Conservation (phyloP, 2,329 filamentous ascomycete genomes). For the Aspergillus unguis region DNA sequence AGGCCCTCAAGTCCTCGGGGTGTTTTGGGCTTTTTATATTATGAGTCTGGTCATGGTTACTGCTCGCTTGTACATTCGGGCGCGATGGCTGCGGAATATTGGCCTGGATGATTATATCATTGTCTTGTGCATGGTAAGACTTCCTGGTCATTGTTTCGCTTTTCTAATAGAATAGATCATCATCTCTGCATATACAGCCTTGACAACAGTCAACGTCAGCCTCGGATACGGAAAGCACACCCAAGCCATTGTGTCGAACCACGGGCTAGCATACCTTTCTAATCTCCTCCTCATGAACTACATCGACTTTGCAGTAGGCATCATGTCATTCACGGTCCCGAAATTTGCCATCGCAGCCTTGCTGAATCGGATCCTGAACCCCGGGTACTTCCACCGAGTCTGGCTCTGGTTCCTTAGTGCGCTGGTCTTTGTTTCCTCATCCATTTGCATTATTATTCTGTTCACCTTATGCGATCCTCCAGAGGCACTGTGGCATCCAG, state of each 20-base stretch:
- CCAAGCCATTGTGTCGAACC: slow-evolving; percentile 24
- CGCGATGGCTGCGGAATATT: slow-evolving; percentile 29
- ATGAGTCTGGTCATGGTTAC: slow-evolving; percentile 31
- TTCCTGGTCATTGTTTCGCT: neutral
- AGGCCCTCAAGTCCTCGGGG: slow-evolving; percentile 33
- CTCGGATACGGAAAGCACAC: slow-evolving; percentile 44
- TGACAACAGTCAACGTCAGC: slow-evolving; percentile 35
- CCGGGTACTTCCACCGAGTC: slow-evolving; percentile 16
- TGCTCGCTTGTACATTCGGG: slow-evolving; percentile 35
- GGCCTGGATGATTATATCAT: slow-evolving; percentile 41
- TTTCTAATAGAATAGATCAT: slow-evolving; percentile 9
- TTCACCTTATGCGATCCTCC: slow-evolving; percentile 45
- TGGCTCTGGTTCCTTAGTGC: slow-evolving; percentile 30
- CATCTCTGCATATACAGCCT: slow-evolving; percentile 14
- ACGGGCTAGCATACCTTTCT: slow-evolving; percentile 9
- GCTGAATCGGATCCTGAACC: slow-evolving; percentile 28
- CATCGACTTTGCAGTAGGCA: slow-evolving; percentile 27
- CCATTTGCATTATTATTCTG: slow-evolving; percentile 40
- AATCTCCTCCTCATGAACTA: slow-evolving; percentile 20
- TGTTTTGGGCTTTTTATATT: slow-evolving; percentile 30
- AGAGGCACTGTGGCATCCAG: slow-evolving; percentile 38
- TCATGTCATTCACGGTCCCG: slow-evolving; percentile 28
- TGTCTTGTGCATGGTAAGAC: slow-evolving; percentile 28
- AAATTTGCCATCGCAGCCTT: slow-evolving; percentile 29
- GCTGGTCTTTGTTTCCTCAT: slow-evolving; percentile 29